Base-by-base conservation (phyloP, 768 basidiomycete genomes). In the Tulasnella sp. region DNA sequence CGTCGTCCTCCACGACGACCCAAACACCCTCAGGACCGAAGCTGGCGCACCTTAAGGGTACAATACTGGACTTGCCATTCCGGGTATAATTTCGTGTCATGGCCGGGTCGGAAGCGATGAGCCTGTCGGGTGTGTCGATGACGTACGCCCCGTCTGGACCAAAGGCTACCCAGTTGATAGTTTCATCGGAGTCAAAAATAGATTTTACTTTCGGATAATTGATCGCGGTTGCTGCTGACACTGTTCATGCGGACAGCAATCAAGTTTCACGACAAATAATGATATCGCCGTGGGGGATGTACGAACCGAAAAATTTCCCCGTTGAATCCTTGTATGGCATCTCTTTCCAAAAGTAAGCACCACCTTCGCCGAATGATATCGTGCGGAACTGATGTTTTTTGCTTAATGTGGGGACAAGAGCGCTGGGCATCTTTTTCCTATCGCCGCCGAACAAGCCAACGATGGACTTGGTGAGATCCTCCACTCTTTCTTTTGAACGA, bases 161-260 rank as follows among this genome's bases (percentile, higher is more conserved):
- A 20, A 76, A 76, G 22, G 76, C 76, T 34, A 76, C 76, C 76
- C 76, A 76, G 76, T 76, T 76, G 48, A 76, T 76, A 28, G 1
- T 20, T 50, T 76, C 76, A 31, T 44, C 41, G 76, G 76, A 31
- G 31, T 76, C 48, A 31, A 58, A 76, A 48, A 76, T 8, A 24
- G 46, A 31, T 50, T 58, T 76, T 42, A 76, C n/a, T 6, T 24
- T 11, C 12, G 42, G 76, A 24, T 76, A 76, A 20, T 22, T 22
- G 41, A 76, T 46, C 24, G 48, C 31, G 6, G 46, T 37, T 37
- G 76, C 76, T 18, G 76, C 34, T 50, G 76, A 76, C 3, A 76
- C 76, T 76, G 41, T 20, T 0, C 75, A 48, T 42, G 40, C 18
- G 9, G n/a, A 28, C 22, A 64, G n/a, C 1, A 28, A 16, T 64